phyloP scores from a whole-genome alignment of 495 filamentous ascomycete genomes.

The Penicillium robsamsonii region DNA sequence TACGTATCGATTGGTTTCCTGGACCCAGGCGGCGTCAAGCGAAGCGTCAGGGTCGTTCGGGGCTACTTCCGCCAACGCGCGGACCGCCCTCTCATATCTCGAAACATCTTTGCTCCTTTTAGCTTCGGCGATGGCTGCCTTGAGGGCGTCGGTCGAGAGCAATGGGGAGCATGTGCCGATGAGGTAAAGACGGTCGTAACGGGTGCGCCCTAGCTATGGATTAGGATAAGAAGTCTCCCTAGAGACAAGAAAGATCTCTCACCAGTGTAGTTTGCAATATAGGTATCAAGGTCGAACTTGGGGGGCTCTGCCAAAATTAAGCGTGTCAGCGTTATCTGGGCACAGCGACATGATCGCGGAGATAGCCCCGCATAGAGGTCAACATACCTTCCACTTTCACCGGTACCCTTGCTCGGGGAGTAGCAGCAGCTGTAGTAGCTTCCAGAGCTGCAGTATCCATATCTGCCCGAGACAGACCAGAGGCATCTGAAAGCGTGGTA shows the following conservation, averaged over 20 bases:
- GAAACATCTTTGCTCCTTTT: slow-evolving; percentile 72
- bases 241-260: slow-evolving; percentile 9
- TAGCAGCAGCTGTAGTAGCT: background rate
- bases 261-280: slow-evolving; percentile 91
- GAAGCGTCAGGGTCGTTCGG: slow-evolving; percentile 66
- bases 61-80: slow-evolving; percentile 57
- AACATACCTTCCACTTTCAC: slow-evolving; percentile 24
- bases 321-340: background rate
- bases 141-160: slow-evolving; percentile 77
- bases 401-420: slow-evolving; percentile 9
- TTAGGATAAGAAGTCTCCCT: background rate
- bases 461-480: slow-evolving; percentile 19
- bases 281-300: slow-evolving; percentile 90
- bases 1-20: slow-evolving; percentile 58
- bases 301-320: slow-evolving; percentile 60
- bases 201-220: slow-evolving; percentile 58
- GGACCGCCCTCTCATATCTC: slow-evolving; percentile 67
- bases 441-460: background rate
- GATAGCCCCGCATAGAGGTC: slow-evolving; percentile 8
- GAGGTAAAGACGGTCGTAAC: slow-evolving; percentile 73
- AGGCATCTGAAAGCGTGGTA: slow-evolving; percentile 29
- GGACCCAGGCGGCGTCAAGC: slow-evolving; percentile 69
- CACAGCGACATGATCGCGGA: background rate
- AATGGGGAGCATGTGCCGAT: slow-evolving; percentile 77
- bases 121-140: slow-evolving; percentile 70